Evolutionary conservation across 108 stramenopile species (phyloP).

Genomic region (Fragilariopsis cylindrus): DNA sequence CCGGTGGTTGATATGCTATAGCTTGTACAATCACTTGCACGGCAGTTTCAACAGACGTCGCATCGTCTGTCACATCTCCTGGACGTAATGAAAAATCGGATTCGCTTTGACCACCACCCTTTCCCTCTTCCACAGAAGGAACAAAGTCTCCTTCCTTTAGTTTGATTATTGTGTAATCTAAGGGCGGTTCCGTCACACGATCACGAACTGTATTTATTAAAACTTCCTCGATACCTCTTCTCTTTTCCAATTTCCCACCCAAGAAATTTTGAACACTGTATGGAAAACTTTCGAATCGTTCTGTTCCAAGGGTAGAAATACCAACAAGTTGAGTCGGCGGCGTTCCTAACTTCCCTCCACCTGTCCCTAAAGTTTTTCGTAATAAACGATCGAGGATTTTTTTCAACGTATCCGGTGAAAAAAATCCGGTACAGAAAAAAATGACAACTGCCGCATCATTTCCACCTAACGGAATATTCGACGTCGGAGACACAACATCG

Average conservation of each 20-base stretch:
- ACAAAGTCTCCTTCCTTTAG: slow-evolving; percentile 52
- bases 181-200: slow-evolving; percentile 45
- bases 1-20: slow-evolving; percentile 45
- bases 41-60: slow-evolving; percentile 36
- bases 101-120: neutral
- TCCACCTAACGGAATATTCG: slow-evolving; percentile 72
- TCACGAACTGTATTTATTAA: slow-evolving; percentile 50
- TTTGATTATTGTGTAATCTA: slow-evolving; percentile 86
- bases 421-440: slow-evolving; percentile 60
- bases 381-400: slow-evolving; percentile 61
- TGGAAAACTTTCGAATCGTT: slow-evolving; percentile 71
- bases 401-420: slow-evolving; percentile 41
- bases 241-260: slow-evolving; percentile 71
- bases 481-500: slow-evolving; percentile 51
- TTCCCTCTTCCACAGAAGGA: slow-evolving; percentile 10
- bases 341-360: slow-evolving; percentile 37
- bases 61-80: slow-evolving; percentile 62
- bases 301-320: slow-evolving; percentile 76
- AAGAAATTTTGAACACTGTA: slow-evolving; percentile 79
- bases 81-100: slow-evolving; percentile 43
- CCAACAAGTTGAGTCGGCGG: slow-evolving; percentile 82
- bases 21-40: slow-evolving; percentile 39
- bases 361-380: slow-evolving; percentile 54
- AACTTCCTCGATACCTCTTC: slow-evolving; percentile 70
- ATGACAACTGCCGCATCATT: slow-evolving; percentile 61